A percentile compares a stretch with the other conserved stretches of the same genome.
Conservation (phyloP, 2,329 filamentous ascomycete genomes). For the Ophidiomyces ophidiicola region DNA sequence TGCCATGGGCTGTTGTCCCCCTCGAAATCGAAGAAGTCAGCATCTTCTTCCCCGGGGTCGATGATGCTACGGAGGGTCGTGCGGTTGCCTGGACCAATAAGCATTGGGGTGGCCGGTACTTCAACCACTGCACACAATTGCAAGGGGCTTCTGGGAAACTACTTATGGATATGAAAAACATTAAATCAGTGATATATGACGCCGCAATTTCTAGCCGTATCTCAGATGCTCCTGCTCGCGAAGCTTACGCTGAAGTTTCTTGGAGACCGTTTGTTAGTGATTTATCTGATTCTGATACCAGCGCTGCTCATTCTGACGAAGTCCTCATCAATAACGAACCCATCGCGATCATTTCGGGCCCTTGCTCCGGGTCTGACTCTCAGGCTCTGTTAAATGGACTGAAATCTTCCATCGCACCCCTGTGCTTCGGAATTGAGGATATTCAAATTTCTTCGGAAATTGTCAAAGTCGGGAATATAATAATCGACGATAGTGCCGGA, state of each 20-base stretch:
- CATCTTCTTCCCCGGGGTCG: slow-evolving; percentile 1
- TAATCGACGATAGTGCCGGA: no score
- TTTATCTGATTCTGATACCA: neutral
- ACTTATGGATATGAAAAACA: slow-evolving; percentile 1
- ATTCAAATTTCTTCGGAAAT: no score
- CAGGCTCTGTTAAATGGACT: no score
- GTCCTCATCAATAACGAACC: no score
- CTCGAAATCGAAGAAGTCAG: slow-evolving; percentile 5
- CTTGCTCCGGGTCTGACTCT: no score
- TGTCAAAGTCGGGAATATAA: no score
- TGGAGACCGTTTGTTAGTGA: slow-evolving; percentile 4
- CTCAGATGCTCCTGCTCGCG: neutral
- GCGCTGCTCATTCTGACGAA: no score
- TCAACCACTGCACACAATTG: neutral
- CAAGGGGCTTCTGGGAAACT: neutral
- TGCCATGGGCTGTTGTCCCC: neutral
- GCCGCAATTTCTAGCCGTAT: neutral
- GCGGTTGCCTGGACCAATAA: slow-evolving; percentile 6
- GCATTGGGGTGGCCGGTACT: slow-evolving; percentile 2
- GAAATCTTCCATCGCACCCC: no score
- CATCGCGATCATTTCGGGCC: no score
- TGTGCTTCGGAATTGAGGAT: no score
- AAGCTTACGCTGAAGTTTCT: slow-evolving; percentile 4
- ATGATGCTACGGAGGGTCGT: neutral
- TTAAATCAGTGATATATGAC: slow-evolving; percentile 3